Evolutionary conservation across 139 green algal species (phyloP), one percentile per base, ranked within the genome.

Genomic region (Ettlia oleoabundans): DNA sequence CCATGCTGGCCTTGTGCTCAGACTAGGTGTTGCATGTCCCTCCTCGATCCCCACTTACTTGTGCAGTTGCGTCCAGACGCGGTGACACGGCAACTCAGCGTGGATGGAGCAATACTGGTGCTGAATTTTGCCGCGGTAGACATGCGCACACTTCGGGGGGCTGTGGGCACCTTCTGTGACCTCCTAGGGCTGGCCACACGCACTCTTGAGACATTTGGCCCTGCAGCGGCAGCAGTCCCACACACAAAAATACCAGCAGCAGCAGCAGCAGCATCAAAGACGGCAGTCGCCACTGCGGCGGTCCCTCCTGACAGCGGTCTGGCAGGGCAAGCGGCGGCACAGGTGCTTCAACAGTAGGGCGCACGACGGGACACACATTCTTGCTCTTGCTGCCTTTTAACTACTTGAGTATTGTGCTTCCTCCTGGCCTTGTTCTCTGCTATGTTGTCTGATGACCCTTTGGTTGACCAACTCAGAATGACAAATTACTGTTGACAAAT

Each of bases 91-190:
- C 33, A 81, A 52, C 67, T 91, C 1, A 22, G 1, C 0, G 81
- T 82, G 38, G 69, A 91, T 4, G 81, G 81, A 0, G 40, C 3
- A 2, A 52, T 30, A 0, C 32, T 88, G 28, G 55, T 80, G 26
- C 78, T 86, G 68, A 22, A 70, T 4, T 87, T 90, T 79, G 66
- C 61, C 8, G 85, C 87, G 0, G 72, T 78, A 30, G 87, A 91
- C 66, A 61, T 62, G 55, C 55, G 85, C 30, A 90, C 81, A 32
- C 52, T 91, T 18, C 51, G 85, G 3, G 82, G 81, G 43, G 87
- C 87, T 3, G 86, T 87, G 33, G 77, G 85, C n/a, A 82, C 87
- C n/a, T 89, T 90, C 26, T 88, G 75, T 43, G 85, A 91, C 28
- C 42, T 89, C 8, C 43, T 90, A 10, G 53, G 28, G 1, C 64